Conservation (phyloP, 2,329 filamentous ascomycete genomes). For the Orbilia javanica region DNA sequence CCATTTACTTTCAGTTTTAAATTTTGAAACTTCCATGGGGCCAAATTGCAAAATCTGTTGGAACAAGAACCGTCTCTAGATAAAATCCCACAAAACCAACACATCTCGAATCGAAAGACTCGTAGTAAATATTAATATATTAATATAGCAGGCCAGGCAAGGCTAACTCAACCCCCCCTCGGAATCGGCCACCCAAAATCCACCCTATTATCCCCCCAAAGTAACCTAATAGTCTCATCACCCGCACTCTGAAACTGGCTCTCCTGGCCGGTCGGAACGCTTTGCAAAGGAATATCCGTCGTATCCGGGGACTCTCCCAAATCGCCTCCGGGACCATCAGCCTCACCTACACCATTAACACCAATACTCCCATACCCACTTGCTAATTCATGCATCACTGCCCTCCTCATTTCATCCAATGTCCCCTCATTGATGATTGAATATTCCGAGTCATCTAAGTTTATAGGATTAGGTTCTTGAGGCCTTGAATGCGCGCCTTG, state of each 20-base stretch:
- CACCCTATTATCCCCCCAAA: background rate
- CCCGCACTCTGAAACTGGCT: conserved; percentile 4
- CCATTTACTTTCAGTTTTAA: too few relatives aligned
- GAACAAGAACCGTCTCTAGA: too few relatives aligned
- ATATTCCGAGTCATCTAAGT: background rate
- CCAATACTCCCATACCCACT: conserved; percentile 4
- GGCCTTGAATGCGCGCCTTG: too few relatives aligned
- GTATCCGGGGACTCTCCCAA: background rate
- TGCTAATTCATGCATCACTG: conserved; percentile 8
- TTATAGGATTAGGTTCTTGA: background rate
- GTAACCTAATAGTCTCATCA: conserved; percentile 18
- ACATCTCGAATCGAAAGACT: too few relatives aligned
- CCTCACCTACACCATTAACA: background rate
- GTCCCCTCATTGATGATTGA: conserved; percentile 32
- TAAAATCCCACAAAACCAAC: too few relatives aligned
- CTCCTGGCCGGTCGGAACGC: background rate
- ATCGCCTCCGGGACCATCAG: background rate
- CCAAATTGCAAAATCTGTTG: too few relatives aligned
- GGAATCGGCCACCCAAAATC: background rate
- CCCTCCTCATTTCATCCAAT: background rate
- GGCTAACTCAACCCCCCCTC: background rate
- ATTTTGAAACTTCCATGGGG: too few relatives aligned
- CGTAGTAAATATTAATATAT: too few relatives aligned
- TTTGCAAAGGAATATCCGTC: conserved; percentile 19
- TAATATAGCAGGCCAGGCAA: too few relatives aligned